Conservation (phyloP, 2,329 filamentous ascomycete genomes). For the Aspergillus novofumigatus region DNA sequence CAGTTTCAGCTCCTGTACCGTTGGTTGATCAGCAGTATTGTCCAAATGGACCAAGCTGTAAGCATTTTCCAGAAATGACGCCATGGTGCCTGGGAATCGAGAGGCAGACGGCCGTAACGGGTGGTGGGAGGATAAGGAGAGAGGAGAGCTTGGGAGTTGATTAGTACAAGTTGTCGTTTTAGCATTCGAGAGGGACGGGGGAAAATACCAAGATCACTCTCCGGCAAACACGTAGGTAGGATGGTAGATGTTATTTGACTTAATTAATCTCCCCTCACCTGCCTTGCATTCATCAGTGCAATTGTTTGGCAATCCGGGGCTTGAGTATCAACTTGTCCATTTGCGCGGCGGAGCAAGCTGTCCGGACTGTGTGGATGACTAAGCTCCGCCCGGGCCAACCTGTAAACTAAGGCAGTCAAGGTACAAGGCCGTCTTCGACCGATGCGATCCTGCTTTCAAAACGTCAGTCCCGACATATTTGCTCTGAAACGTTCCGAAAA, state of each 20-base stretch:
- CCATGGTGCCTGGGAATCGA: constrained; percentile 60
- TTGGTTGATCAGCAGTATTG: constrained; percentile 89
- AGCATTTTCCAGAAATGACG: constrained; percentile 87
- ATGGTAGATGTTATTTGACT: constrained; percentile 23
- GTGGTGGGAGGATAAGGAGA: constrained; percentile 20
- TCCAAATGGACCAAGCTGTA: constrained; percentile 98
- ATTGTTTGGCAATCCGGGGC: constrained; percentile 29
- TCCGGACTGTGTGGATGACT: constrained; percentile 44
- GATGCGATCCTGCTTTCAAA: constrained; percentile 5
- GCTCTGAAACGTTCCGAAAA: constrained; percentile 38
- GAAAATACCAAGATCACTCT: constrained; percentile 27
- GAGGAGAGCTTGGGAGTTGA: constrained; percentile 28
- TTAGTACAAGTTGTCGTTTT: constrained; percentile 32
- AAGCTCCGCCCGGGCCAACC: constrained; percentile 29
- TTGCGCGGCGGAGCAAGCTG: constrained; percentile 35
- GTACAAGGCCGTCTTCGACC: constrained; percentile 1
- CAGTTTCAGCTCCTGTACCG: constrained; percentile 83
- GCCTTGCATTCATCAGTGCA: constrained; percentile 34
- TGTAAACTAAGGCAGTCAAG: constrained; percentile 9
- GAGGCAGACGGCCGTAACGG: constrained; percentile 16
- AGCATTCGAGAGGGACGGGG: constrained; percentile 8
- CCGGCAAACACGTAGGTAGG: constrained; percentile 20
- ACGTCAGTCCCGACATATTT: constrained; percentile 4
- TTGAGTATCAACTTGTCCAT: constrained; percentile 39
- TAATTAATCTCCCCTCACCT: constrained; percentile 34